Percentiles rank a stretch among this genome's conserved stretches.
Conservation (phyloP, 208 protist genomes). For the Leishmania major region DNA sequence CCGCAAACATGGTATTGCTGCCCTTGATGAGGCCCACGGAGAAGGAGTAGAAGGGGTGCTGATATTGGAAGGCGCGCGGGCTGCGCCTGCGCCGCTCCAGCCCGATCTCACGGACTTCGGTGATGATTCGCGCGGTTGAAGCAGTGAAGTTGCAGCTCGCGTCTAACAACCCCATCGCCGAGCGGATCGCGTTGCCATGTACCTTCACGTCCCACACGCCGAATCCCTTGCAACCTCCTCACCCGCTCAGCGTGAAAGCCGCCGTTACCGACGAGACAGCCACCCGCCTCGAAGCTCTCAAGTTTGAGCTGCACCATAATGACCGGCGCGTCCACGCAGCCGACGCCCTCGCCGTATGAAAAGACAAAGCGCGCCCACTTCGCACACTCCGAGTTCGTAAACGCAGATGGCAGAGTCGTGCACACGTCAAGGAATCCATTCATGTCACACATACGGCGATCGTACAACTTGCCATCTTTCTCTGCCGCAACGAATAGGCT, state of each 20-base stretch:
- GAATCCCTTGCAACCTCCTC: conserved; percentile 43
- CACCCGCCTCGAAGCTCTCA: conserved; percentile 37
- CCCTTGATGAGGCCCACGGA: conserved; percentile 39
- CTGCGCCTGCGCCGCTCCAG: conserved; percentile 34
- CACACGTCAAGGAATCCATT: conserved; percentile 44
- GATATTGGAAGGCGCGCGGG: conserved; percentile 20
- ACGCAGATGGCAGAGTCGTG: conserved; percentile 36
- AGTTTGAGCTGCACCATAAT: conserved; percentile 34
- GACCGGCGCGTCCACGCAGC: conserved; percentile 33
- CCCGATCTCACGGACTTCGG: conserved; percentile 29
- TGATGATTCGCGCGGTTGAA: too few species aligned
- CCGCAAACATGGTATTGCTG: conserved; percentile 42
- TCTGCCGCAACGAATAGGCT: conserved; percentile 44
- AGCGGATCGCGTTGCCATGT: too few species aligned
- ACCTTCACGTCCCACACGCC: not conserved
- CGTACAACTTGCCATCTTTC: conserved; percentile 49
- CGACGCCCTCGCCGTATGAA: conserved; percentile 42
- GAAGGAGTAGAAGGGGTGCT: conserved; percentile 32
- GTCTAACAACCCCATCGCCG: too few species aligned
- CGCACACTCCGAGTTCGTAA: conserved; percentile 33
- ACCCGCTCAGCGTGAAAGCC: conserved; percentile 22
- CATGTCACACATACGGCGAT: conserved; percentile 52
- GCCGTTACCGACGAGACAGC: conserved; percentile 47
- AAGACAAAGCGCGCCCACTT: conserved; percentile 49
- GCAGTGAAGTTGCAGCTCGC: too few species aligned